Base-by-base conservation (phyloP, 148 eudicot genomes). In the Cornus florida region DNA sequence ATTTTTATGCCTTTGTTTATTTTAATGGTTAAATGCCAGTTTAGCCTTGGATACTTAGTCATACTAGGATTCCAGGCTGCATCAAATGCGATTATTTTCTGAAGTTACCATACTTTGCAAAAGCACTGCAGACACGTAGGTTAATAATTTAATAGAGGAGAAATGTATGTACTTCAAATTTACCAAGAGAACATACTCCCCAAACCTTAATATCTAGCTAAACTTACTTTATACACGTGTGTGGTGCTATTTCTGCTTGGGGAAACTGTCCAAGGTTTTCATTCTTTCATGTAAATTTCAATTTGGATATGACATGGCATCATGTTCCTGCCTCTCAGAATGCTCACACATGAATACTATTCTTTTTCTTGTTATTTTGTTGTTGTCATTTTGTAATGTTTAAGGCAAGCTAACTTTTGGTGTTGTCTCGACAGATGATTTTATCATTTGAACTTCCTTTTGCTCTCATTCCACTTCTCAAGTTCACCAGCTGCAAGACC, bases 371-470 rank as follows among this genome's bases (percentile, higher is more conserved):
- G 33, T 68, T 41, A 56, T 74, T 50, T 75, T 43, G 65, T 43
- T 43, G 65, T 43, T 10, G 56, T 19, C 43, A 46, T 17, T 32
- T 72, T 64, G 9, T 33, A 38, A 70, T 64, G 57, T 22, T 79
- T 39, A 28, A 43, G 41, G 57, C 38, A 32, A 71, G 71, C 82
- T 78, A 77, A 81, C 56, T 24, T 64, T 53, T 69, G 3, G 12
- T 69, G 70, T 72, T 79, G 24, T 56, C 62, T 46, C 76, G 84
- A 78, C 92, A 97, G 99, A 97, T 97, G 99, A 94, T 97, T 78
- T 88, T 97, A 83, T 94, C 98, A 56, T 97, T 94, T 84, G 99
- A 94, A 75, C 99, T 97, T 69, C 99, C 99, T 71, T 97, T 97
- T 85, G 99, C 99, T 70, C 95, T 97, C 66, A 85, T 97, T 81